Conservation (phyloP, 441 rosid species). For the Populus hybrid region DNA sequence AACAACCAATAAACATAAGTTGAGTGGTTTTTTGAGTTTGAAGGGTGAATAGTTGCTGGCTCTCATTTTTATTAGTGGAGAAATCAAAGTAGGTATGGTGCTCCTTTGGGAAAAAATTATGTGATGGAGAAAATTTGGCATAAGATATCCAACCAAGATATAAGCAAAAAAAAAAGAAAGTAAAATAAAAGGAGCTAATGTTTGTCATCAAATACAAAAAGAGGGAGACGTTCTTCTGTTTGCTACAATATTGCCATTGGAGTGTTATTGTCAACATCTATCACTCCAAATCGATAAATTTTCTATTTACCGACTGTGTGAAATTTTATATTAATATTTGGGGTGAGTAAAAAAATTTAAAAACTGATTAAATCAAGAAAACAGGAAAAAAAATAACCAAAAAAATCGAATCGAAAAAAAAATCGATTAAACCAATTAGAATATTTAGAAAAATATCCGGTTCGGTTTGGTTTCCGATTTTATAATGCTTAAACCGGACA, state of each 20-base stretch:
- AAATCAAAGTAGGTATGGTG: constrained; percentile 18
- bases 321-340: no score
- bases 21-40: not conserved
- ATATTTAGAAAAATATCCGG: no score
- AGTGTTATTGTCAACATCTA: not conserved
- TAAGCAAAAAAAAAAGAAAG: not conserved
- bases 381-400: fast-evolving
- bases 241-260: no score
- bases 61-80: constrained; percentile 4
- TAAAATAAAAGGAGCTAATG: no score
- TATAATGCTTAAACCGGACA: no score
- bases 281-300: not conserved
- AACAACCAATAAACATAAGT: constrained; percentile 5
- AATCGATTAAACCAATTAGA: no score
- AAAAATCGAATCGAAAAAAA: no score
- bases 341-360: no score
- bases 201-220: no score
- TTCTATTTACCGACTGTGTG: not conserved
- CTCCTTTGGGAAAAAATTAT: not conserved
- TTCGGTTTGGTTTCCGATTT: no score
- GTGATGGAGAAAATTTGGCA: not conserved
- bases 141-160: not conserved
- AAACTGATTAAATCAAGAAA: no score
- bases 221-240: not conserved
- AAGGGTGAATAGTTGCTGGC: constrained; percentile 20